phyloP scores from a whole-genome alignment of 192 early-diverging fungal genomes.

The Linnemannia zychae region DNA sequence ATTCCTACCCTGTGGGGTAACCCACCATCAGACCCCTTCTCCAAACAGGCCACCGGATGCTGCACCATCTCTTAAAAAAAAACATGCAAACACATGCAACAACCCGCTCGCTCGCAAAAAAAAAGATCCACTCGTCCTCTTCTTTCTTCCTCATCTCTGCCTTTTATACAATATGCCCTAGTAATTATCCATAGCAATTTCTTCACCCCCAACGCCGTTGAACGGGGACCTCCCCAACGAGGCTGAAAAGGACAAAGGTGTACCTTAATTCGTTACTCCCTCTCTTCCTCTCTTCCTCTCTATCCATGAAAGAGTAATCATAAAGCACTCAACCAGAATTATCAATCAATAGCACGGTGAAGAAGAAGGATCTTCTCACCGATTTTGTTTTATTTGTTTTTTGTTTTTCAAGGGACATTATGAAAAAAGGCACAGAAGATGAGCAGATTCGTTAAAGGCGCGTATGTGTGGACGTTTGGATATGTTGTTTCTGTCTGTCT shows the following conservation, averaged over 20 bases:
- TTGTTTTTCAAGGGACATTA: slow-evolving; percentile 7
- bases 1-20: slow-evolving; percentile 73
- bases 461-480: no score
- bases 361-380: not conserved
- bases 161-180: not conserved
- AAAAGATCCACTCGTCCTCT: not conserved
- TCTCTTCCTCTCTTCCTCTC: not conserved
- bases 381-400: not conserved
- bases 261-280: not conserved
- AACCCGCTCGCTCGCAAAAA: not conserved
- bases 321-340: not conserved
- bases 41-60: slow-evolving; percentile 63
- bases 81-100: not conserved
- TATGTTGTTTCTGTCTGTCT: not conserved
- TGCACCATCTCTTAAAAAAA: slow-evolving; percentile 42
- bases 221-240: not conserved
- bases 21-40: slow-evolving; percentile 72
- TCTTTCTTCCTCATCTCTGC: not conserved
- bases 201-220: no score
- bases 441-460: not conserved
- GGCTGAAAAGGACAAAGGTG: no score
- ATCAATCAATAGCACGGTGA: no score
- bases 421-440: not conserved
- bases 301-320: not conserved
- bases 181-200: no score